Base-by-base conservation (phyloP, 208 protist genomes). In the Trypanosoma rangeli region DNA sequence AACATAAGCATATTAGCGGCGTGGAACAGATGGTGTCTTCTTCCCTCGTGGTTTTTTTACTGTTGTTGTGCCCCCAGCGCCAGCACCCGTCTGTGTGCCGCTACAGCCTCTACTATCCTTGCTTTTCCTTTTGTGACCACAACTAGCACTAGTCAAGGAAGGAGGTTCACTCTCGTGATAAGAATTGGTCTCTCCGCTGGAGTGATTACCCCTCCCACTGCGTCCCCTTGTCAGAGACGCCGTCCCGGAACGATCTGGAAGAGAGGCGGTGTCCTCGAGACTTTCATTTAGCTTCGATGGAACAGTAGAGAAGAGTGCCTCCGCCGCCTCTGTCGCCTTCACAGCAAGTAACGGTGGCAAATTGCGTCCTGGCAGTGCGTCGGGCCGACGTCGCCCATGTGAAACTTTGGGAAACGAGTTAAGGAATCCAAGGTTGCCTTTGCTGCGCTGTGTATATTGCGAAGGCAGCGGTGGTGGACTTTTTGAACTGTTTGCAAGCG, bases 311-410 rank as follows among this genome's bases (percentile, higher is more conserved):
- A 29, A 22, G 29, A 53, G 29, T 13, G 15, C 24, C 20, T 46
- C n/a, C n/a, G n/a, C 50, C 22, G 24, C 31, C 39, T 64, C 33
- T n/a, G 39, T 15, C 0, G 1, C 42, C n/a, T 29, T 44, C 15
- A n/a, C 61, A 24, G 16, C 3, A 8, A 48, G 29, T 15, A 68
- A 15, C 1, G 70, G 70, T 10, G 70, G 70, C 48, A 76, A 49
- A n/a, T 61, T 50, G 16, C 56, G 52, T 26, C 70, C 70, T 5
- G 56, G 46, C 44, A 76, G n/a, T 9, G 57, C 62, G 5, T 76
- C 70, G 5, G 55, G 52, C 37, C 70, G 50, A 7, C 68, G 68
- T 10, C 12, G 5, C 18, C n/a, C 49, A 29, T n/a, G 24, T n/a
- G 16, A 48, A 26, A 22, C 33, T 12, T 26, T 28, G 8, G 57